Percentiles rank a stretch among this genome's conserved stretches.
These are phyloP conservation scores for Myxozyma sirexii DNA, from an alignment of 805 yeast genomes.

Conservation along the genomic window DNA sequence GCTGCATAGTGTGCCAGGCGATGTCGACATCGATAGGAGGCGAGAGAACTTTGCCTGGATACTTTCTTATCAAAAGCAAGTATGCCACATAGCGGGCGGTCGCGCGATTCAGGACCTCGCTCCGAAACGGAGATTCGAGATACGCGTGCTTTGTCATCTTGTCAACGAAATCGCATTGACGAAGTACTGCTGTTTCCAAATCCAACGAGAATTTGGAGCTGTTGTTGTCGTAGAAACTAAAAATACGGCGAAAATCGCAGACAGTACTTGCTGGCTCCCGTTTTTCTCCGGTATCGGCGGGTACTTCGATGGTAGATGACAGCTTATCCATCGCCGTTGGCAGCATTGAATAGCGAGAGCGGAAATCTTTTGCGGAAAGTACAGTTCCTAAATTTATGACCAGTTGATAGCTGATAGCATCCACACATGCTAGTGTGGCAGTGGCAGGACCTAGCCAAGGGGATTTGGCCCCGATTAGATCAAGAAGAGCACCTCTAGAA, in stretches of 20 bases:
- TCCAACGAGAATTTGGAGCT: conserved; percentile 22
- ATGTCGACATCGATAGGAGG: conserved; percentile 35
- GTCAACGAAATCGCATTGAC: conserved; percentile 29
- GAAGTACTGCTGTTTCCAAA: conserved; percentile 32
- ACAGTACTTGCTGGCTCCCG: not conserved
- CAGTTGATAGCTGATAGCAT: not conserved
- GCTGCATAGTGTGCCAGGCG: conserved; percentile 36
- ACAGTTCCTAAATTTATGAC: not conserved
- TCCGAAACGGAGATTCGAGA: conserved; percentile 28
- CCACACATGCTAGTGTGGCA: not conserved
- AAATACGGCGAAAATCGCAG: not conserved
- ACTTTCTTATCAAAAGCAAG: conserved; percentile 6
- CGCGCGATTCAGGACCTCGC: conserved; percentile 8
- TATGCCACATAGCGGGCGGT: conserved; percentile 21
- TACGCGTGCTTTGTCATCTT: conserved; percentile 33
- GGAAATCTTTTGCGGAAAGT: not conserved
- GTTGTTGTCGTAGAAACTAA: conserved; percentile 1
- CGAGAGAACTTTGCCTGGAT: conserved; percentile 13
- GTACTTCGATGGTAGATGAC: not conserved
- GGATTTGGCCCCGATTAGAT: not conserved
- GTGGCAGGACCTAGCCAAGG: not conserved
- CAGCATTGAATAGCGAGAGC: not conserved
- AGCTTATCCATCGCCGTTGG: not conserved
- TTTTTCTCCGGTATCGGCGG: not conserved
- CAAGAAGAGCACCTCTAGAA: not conserved